Evolutionary conservation across 1,139 yeast genomes (phyloP), one percentile per base, ranked within the genome.

Genomic region (Nakaseomyces sp.): DNA sequence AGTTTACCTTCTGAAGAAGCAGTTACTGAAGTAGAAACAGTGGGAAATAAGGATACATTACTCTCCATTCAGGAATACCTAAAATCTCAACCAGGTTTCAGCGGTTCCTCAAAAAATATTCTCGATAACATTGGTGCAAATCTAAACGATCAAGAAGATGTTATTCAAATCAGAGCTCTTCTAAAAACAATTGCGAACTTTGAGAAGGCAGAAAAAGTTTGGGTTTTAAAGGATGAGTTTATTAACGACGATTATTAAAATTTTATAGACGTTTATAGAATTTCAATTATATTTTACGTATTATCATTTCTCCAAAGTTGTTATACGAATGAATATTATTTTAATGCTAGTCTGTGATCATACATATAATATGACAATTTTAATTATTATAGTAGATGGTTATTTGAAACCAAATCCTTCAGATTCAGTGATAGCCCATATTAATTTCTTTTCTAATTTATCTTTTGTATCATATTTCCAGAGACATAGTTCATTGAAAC

Each of bases 401-500:
- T 38, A 40, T 15, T 28, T 39, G 15, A 89, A 71, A 0, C 91
- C 96, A 68, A 88, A 91, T 1, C 96, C 96, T 47, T 86, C 81
- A 49, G 91, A 79, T 58, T 83, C 94, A 43, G 73, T 66, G 25
- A 91, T 74, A 0, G 96, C 96, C 50, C 71, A 58, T 15, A 67
- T 60, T 47, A 91, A 63, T 63, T 85, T 88, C 2, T 60, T 50
- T 39, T 67, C 61, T 48, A 89, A 65, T 52, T 74, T 76, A 22
- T 71, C 76, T 47, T 69, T 68, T 4, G 74, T 58, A 5, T 63
- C 54, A 60, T 89, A 91, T 42, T 77, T 78, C 63, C 79, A 83
- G 6, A 91, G 53, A 44, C 91, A 85, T 35, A 91, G 63, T 65
- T 89, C 96, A 58, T 88, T 89, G 66, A 89, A 91, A 56, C 97